These are phyloP conservation scores for Tagetes erecta DNA, from an alignment of 129 eudicot genomes.

Conservation along the genomic window DNA sequence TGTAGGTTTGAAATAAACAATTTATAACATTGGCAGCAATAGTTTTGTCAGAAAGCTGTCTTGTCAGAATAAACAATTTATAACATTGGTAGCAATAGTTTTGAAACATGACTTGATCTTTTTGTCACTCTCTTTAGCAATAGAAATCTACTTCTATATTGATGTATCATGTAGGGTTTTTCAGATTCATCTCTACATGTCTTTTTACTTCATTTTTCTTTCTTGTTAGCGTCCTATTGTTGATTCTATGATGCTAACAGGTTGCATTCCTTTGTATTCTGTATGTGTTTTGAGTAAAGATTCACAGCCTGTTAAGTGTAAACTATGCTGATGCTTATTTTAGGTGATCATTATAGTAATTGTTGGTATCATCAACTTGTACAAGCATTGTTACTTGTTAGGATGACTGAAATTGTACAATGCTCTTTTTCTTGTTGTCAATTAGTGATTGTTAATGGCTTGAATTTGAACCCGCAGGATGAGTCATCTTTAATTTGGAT, in stretches of 20 bases:
- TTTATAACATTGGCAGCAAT: no score
- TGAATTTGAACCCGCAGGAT: constrained; percentile 43
- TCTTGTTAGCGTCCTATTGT: background rate
- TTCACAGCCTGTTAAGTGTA: background rate
- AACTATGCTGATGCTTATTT: background rate
- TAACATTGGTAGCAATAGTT: background rate
- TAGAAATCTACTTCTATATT: background rate
- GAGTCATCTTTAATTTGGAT: constrained; percentile 87
- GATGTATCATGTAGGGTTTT: background rate
- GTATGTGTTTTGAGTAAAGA: background rate
- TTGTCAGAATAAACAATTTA: background rate
- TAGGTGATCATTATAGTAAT: constrained; percentile 1
- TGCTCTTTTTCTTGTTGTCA: constrained; percentile 1
- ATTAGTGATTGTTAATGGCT: constrained; percentile 20
- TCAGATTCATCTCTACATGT: background rate
- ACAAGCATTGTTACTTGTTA: constrained; percentile 6
- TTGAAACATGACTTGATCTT: background rate
- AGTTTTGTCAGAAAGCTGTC: background rate
- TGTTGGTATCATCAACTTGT: background rate
- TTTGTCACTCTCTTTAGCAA: background rate
- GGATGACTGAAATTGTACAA: constrained; percentile 4
- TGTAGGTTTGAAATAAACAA: background rate
- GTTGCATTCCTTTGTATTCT: background rate
- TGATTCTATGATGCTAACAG: background rate
- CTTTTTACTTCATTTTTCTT: background rate